These are phyloP conservation scores for Naegleria gruberi DNA, from an alignment of 208 protist genomes.

Conservation along the genomic window DNA sequence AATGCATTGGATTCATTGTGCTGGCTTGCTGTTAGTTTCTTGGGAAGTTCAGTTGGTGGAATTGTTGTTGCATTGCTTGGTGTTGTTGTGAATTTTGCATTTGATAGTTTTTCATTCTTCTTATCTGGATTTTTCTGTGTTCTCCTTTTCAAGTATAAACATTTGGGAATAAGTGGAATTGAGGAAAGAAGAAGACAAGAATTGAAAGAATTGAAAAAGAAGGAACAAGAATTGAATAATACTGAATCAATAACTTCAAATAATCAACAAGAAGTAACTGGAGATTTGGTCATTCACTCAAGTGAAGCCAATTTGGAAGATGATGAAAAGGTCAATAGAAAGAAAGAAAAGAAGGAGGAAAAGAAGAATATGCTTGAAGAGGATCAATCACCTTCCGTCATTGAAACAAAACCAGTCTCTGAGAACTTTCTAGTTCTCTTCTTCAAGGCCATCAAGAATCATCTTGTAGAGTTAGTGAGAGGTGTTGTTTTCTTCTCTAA, in stretches of 20 bases:
- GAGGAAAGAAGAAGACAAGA: neutral
- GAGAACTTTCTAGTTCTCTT: neutral
- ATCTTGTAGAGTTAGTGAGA: neutral
- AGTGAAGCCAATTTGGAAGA: too few relatives aligned
- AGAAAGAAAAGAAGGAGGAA: neutral
- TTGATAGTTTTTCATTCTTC: neutral
- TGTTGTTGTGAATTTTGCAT: neutral
- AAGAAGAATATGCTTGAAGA: too few relatives aligned
- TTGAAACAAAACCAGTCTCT: neutral
- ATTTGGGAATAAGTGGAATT: neutral
- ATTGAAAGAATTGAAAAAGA: neutral
- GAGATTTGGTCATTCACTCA: too few relatives aligned
- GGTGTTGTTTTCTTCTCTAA: neutral
- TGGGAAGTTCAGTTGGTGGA: neutral
- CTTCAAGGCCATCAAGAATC: neutral
- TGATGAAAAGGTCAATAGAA: neutral
- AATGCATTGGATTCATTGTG: neutral
- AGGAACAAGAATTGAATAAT: neutral
- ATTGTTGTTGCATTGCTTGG: neutral
- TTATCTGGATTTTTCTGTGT: neutral
- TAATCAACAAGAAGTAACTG: too few relatives aligned
- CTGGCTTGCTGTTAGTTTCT: neutral
- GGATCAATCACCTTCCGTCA: neutral
- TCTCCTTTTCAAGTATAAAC: neutral
- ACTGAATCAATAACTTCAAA: neutral